Conservation (phyloP, 257 asterid genomes). For the Galeopsis tetrahit region DNA sequence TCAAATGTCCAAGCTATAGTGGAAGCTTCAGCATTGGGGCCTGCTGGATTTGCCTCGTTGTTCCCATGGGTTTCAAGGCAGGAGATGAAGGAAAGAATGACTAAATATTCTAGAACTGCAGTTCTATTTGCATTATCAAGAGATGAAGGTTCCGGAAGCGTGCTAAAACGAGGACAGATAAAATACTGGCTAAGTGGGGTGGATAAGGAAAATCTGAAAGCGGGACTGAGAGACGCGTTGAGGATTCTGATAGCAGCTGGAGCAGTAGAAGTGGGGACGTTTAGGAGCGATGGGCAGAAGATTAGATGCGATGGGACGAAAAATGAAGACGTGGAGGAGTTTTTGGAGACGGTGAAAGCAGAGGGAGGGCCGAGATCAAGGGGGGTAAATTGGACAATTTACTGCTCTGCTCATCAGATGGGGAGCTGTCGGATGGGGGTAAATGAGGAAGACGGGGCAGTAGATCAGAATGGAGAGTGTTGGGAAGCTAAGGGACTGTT, state of each 20-base stretch:
- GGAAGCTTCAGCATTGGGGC: constrained; percentile 72
- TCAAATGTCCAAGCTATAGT: constrained; percentile 52
- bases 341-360: constrained; percentile 58
- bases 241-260: constrained; percentile 82
- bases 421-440: constrained; percentile 86
- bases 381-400: constrained; percentile 60
- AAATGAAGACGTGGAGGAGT: constrained; percentile 64
- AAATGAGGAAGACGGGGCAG: constrained; percentile 71
- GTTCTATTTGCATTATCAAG: constrained; percentile 57
- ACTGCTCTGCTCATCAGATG: constrained; percentile 92
- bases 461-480: constrained; percentile 78
- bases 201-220: constrained; percentile 66
- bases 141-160: constrained; percentile 78
- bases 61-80: constrained; percentile 77
- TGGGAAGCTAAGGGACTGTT: constrained; percentile 89
- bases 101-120: constrained; percentile 66
- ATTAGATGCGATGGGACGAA: constrained; percentile 53
- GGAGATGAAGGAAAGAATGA: constrained; percentile 63
- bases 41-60: constrained; percentile 57
- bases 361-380: constrained; percentile 62
- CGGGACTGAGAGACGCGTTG: constrained; percentile 67
- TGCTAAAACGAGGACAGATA: constrained; percentile 52
- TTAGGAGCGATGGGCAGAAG: constrained; percentile 80
- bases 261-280: constrained; percentile 90
- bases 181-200: constrained; percentile 41